These are phyloP conservation scores for Aureobasidium namibiae DNA, from an alignment of 2,329 filamentous ascomycete genomes.

Conservation along the genomic window DNA sequence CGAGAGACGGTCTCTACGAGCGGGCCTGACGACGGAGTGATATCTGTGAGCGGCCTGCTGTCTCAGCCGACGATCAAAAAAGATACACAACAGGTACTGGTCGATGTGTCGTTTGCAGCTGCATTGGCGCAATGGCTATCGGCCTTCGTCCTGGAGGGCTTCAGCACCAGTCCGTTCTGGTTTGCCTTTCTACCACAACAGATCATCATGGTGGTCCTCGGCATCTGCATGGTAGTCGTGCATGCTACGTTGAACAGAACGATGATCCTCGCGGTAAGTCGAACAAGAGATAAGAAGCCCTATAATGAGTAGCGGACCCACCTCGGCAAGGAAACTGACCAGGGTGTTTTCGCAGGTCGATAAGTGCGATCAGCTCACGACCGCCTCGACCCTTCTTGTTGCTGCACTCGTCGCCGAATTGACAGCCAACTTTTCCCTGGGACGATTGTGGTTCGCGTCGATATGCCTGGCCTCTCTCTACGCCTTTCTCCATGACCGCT, in stretches of 20 bases:
- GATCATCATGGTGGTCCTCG: slow-evolving; percentile 18
- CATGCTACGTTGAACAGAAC: slow-evolving; percentile 19
- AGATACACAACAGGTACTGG: slow-evolving; percentile 12
- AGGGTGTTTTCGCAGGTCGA: background rate
- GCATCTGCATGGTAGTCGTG: slow-evolving; percentile 18
- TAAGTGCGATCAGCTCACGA: slow-evolving; percentile 1
- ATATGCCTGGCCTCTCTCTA: slow-evolving; percentile 21
- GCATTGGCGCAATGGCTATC: slow-evolving; percentile 20
- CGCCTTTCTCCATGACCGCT: slow-evolving; percentile 24
- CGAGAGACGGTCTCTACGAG: slow-evolving; percentile 17
- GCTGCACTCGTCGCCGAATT: slow-evolving; percentile 24
- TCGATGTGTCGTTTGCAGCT: slow-evolving; percentile 25
- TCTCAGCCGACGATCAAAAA: slow-evolving; percentile 18
- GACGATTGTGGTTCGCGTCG: slow-evolving; percentile 25
- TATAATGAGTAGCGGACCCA: background rate
- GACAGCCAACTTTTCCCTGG: slow-evolving; percentile 20
- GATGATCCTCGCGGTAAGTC: slow-evolving; percentile 25
- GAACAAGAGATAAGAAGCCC: background rate
- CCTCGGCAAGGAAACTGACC: slow-evolving; percentile 1
- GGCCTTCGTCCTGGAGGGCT: slow-evolving; percentile 21
- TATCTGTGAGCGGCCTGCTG: slow-evolving; percentile 29
- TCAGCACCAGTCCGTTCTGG: slow-evolving; percentile 20
- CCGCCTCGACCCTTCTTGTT: slow-evolving; percentile 14
- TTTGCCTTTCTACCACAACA: slow-evolving; percentile 19
- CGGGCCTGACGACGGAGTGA: slow-evolving; percentile 23